Evolutionary conservation across 805 yeast species (phyloP).

Genomic region (Metschnikowia continentalis): DNA sequence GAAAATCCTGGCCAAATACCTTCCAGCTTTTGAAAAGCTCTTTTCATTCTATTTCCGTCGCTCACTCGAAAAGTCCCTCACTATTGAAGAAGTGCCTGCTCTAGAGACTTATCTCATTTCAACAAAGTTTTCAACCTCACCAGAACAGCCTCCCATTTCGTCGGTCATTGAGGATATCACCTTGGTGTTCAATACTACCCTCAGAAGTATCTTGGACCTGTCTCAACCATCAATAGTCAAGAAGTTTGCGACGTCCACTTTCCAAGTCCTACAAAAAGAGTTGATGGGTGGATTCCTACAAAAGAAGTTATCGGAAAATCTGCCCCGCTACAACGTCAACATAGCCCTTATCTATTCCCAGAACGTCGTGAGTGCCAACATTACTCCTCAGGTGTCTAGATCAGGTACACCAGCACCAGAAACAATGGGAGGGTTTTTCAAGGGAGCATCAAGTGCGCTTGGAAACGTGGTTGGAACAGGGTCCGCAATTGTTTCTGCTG

Average conservation of each 20-base stretch:
- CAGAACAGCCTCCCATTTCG: slow-evolving; percentile 65
- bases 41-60: slow-evolving; percentile 65
- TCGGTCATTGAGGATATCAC: slow-evolving; percentile 85
- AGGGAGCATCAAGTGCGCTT: slow-evolving; percentile 42
- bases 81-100: slow-evolving; percentile 70
- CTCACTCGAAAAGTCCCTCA: slow-evolving; percentile 76
- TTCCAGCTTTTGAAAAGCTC: slow-evolving; percentile 62
- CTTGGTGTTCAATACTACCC: slow-evolving; percentile 62
- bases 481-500: slow-evolving; percentile 20
- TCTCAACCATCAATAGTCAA: slow-evolving; percentile 60
- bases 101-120: slow-evolving; percentile 37
- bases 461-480: slow-evolving; percentile 40
- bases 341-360: slow-evolving; percentile 13
- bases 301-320: slow-evolving; percentile 34
- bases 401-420: slow-evolving; percentile 34
- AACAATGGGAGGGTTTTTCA: slow-evolving; percentile 35
- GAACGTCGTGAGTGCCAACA: slow-evolving; percentile 11
- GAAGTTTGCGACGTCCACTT: slow-evolving; percentile 51
- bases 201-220: slow-evolving; percentile 64
- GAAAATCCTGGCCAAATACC: slow-evolving; percentile 49
- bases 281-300: slow-evolving; percentile 49
- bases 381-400: slow-evolving; percentile 25
- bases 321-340: slow-evolving; percentile 37
- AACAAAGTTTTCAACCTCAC: slow-evolving; percentile 22
- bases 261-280: slow-evolving; percentile 59